Base-by-base conservation (phyloP, 352 stramenopile genomes). In the Pythium apleroticum region DNA sequence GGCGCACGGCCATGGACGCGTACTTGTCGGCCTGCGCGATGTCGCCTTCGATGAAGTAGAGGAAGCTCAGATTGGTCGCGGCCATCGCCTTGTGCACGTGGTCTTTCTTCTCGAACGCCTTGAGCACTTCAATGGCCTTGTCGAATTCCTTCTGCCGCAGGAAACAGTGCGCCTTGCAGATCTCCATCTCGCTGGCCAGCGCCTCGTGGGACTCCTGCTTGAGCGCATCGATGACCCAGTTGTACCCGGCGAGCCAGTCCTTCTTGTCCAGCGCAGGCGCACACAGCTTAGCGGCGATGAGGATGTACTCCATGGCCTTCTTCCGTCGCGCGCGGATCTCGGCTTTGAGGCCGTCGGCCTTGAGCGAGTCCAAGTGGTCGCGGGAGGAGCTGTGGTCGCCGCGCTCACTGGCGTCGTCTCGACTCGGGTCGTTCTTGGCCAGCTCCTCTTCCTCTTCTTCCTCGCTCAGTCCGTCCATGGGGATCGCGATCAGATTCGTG, bases 1-100 rank as follows among this genome's bases (percentile, higher is more conserved):
- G 84, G n/a, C 84, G 78, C 45, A 99, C 91, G 11, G 96, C 96
- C 61, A 98, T 70, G 6, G 83, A 88, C 24, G 83, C 83, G 77
- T 98, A 98, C 66, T 97, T 94, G 65, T 98, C 91, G 3, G 97
- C 96, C 57, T 93, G 87, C 22, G 77, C 63, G 17, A 88, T 80
- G 65, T 99, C 90, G 41, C 91, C 92, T 72, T 98, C 91, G 45
- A 99, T 88, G 57, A 99, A 99, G 69, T 98, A 98, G 10, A 99
- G 80, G 69, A 98, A 99, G 37, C 88, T 97, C 24, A 99, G 77
- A 66, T 99, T 99, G 10, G 92, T 98, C 14, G 93, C 92, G 27
- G 95, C 91, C 81, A 97, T 97, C 24, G 95, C 89, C 57, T 97
- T 98, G 59, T 98, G 85, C 53, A 86, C 80, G 41, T 88, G 78